phyloP scores from a whole-genome alignment of 768 basidiomycete species.

The Kwoniella sp. region DNA sequence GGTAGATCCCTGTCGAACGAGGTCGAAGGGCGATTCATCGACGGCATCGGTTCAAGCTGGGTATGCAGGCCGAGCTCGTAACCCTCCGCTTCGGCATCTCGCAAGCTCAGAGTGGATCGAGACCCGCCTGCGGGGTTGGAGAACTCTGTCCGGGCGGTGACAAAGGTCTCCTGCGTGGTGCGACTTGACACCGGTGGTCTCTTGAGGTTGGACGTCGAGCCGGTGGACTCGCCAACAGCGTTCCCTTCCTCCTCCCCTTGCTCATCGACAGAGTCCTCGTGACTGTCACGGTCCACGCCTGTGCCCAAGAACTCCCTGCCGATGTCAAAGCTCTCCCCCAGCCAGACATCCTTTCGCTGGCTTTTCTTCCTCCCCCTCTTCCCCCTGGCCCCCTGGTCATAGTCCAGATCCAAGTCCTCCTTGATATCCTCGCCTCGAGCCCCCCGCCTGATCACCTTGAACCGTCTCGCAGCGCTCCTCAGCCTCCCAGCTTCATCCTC shows the following conservation, averaged over 20 bases:
- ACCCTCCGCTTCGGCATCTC: background rate
- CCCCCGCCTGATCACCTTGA: slow-evolving; percentile 4
- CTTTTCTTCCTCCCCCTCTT: slow-evolving; percentile 13
- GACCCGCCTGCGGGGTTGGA: slow-evolving; percentile 2
- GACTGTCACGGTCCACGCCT: background rate
- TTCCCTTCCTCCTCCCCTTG: slow-evolving; percentile 1
- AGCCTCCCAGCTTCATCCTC: background rate
- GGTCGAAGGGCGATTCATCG: too few relatives aligned
- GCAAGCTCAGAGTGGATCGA: slow-evolving; percentile 5
- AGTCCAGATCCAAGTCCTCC: slow-evolving; percentile 9
- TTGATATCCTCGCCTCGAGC: slow-evolving; percentile 7
- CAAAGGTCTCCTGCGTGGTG: slow-evolving; percentile 39
- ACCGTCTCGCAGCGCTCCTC: background rate
- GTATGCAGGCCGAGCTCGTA: background rate
- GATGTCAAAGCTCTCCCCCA: slow-evolving; percentile 45
- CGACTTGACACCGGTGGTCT: slow-evolving; percentile 21
- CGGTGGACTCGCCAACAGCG: background rate
- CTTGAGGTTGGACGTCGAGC: background rate
- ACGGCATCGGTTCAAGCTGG: too few relatives aligned
- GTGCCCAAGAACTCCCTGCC: slow-evolving; percentile 32
- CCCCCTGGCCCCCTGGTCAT: slow-evolving; percentile 6
- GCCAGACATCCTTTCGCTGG: slow-evolving; percentile 41
- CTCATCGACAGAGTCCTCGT: too few relatives aligned
- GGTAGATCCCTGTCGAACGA: background rate
- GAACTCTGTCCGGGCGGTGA: slow-evolving; percentile 37